Evolutionary conservation across 2,329 filamentous ascomycete genomes (phyloP).

Genomic region (Alternaria sp.): DNA sequence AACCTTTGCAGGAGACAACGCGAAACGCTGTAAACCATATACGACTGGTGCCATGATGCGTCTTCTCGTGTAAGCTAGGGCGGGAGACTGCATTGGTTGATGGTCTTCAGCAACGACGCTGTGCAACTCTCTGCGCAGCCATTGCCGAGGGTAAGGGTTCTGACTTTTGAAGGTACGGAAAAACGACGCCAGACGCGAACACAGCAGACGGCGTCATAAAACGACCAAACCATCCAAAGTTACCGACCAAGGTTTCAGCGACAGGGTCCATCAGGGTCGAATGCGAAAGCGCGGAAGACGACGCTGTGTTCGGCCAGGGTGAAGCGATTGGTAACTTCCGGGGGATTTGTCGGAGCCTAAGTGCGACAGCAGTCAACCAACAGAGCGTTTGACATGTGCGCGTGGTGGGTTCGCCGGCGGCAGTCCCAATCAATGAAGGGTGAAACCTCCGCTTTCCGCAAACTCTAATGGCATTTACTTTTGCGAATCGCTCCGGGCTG

Average conservation of each 20-base stretch:
- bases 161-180: not conserved
- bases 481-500: conserved; percentile 8
- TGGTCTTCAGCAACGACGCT: not conserved
- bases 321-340: conserved; percentile 2
- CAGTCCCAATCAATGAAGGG: conserved; percentile 5
- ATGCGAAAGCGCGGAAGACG: not conserved
- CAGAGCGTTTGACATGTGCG: conserved; percentile 15
- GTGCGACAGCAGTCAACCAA: not conserved
- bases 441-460: conserved; percentile 13
- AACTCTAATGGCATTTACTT: conserved; percentile 3
- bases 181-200: not conserved
- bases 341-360: conserved; percentile 1
- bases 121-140: not conserved
- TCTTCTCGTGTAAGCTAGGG: not conserved
- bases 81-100: conserved; percentile 6
- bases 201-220: not conserved
- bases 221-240: not conserved
- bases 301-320: conserved; percentile 2
- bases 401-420: conserved; percentile 2
- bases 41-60: not conserved
- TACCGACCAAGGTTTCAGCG: not conserved
- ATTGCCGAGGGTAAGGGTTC: not conserved
- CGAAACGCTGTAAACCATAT: not conserved
- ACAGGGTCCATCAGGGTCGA: not conserved
- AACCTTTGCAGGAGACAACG: not conserved